Evolutionary conservation across 2,329 filamentous ascomycete species (phyloP), one percentile per base, ranked within the genome.

Genomic region (Alternaria ethzedia): DNA sequence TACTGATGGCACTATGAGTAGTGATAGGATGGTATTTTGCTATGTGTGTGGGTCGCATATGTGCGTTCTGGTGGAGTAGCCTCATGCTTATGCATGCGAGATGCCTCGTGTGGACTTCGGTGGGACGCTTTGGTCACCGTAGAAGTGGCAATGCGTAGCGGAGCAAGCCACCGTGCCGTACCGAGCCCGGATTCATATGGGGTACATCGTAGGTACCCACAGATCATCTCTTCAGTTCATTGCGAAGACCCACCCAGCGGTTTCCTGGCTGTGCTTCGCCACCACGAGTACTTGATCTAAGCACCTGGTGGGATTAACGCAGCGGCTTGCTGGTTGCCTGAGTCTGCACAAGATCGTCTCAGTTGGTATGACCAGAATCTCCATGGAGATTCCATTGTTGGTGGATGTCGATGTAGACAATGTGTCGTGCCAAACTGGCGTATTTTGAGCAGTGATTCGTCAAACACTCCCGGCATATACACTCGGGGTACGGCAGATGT

Each of bases 161-260:
- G 57, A 36, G 57, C 32, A 47, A 63, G 47, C 50, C 49, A 65
- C 52, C 56, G 54, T 54, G 23, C 64, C 64, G 64, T 67, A 65
- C 52, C 64, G 64, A 57, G 54, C 23, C 52, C 23, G 41, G 47
- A 28, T 28, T 64, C 46, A 61, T 51, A 58, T 57, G 36, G 28
- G 57, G 50, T 58, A 64, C 57, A 58, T 57, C 20, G 11, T 32
- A 20, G 43, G 43, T 57, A 50, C 25, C 59, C 56, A 57, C 44
- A 60, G 44, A 58, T 58, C 50, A 9, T 52, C 50, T 51, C 30
- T 56, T 28, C 25, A 30, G 13, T 50, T 51, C 45, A 56, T 57
- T 58, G 17, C 21, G n/a, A 15, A 41, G 50, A 59, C 26, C 26
- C 50, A 52, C 30, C 7, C 30, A 21, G 28, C 20, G 25, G 20